Base-by-base conservation (phyloP, 148 eudicot species). In the Heliosperma pusillum region DNA sequence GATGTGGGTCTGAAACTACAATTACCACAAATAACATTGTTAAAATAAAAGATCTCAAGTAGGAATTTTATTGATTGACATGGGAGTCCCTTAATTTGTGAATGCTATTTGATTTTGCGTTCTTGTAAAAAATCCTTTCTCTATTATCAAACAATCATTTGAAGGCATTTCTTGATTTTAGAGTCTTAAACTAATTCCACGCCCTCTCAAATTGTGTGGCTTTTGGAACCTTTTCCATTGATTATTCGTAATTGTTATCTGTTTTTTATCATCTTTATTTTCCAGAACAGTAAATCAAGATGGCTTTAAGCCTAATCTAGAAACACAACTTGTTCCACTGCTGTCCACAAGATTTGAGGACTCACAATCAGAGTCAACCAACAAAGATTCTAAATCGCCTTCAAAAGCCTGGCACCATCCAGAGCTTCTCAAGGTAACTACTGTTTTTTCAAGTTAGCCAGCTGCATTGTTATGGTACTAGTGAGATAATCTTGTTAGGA, bases 301-400 rank as follows among this genome's bases (percentile, higher is more conserved):
- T 80, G 98, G 98, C 29, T 94, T 94, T 64, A 94, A 94, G 83
- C 98, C 98, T 77, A 90, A 94, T 80, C 85, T 94, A 29, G 98
- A 94, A 89, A 91, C 97, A 73, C 97, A 94, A 26, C 96, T 94
- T 71, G 84, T 84, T 81, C 98, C 97, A 21, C 82, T 91, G 74
- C 75, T 94, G 71, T 91, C 96, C 65, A 86, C 85, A 81, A 88
- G 83, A 82, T 74, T 47, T 72, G 93, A 91, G 70, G 86, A 88
- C 69, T 73, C 26, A 53, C 69, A 74, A 74, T 45, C 82, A 24
- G 96, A 89, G 61, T 66, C 83, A 50, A 87, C 86, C 68, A 86
- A 83, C 33, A 88, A 86, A 80, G 75, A 77, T 74, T 74, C 79
- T 68, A 61, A 74, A 69, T 79, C 80, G 25, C 66, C 76, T 29